A percentile compares a stretch with the other conserved stretches of the same genome.
phyloP scores from a whole-genome alignment of 2,329 filamentous ascomycete species.

The Aspergillus tubingensis region DNA sequence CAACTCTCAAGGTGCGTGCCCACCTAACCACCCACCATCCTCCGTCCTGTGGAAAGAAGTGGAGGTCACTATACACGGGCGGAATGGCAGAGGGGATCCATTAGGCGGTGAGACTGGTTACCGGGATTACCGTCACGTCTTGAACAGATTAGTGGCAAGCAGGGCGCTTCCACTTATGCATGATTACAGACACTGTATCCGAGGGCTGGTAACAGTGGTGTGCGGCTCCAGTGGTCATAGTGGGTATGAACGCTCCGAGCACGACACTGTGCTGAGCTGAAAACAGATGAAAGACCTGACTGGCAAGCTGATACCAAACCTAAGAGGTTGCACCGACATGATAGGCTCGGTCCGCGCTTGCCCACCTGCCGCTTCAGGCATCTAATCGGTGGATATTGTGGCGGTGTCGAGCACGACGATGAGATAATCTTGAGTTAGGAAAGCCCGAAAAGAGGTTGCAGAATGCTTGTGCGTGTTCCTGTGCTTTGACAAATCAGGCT shows the following conservation, averaged over 20 bases:
- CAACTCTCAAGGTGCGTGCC: not conserved
- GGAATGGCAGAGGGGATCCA: not conserved
- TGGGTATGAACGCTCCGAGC: constrained; percentile 2
- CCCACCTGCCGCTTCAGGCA: constrained; percentile 7
- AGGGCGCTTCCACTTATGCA: not conserved
- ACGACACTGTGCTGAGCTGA: constrained; percentile 9
- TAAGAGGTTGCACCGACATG: not conserved
- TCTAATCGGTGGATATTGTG: constrained; percentile 1
- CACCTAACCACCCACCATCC: too few relatives aligned
- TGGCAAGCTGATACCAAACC: not conserved
- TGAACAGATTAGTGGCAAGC: not conserved
- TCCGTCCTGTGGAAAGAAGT: not conserved
- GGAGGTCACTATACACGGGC: constrained; percentile 5
- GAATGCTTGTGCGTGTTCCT: not conserved
- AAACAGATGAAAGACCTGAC: not conserved
- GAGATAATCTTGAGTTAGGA: not conserved
- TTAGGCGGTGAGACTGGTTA: constrained; percentile 4
- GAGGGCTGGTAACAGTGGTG: not conserved
- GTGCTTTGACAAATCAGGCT: not conserved
- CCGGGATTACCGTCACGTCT: not conserved
- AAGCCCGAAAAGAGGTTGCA: not conserved
- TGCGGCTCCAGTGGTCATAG: constrained; percentile 4
- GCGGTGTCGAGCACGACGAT: constrained; percentile 3
- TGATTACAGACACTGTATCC: not conserved
- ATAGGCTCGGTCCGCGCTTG: not conserved